phyloP scores from a whole-genome alignment of 1,284 basidiomycete genomes.

The Earliella scabrosa region DNA sequence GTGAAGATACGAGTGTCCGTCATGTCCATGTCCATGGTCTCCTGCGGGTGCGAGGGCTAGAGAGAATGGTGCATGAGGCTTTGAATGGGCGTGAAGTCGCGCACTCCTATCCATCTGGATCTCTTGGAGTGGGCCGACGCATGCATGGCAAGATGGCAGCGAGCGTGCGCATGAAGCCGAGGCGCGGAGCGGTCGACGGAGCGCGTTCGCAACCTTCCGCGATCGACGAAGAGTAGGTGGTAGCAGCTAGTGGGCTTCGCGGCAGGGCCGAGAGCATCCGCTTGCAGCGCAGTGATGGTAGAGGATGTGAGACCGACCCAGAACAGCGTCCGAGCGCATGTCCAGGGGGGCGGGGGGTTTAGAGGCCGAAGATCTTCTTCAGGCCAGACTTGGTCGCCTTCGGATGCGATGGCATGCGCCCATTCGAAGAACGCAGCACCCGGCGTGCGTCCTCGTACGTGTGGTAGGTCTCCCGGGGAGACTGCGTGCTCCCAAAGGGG shows the following conservation, averaged over 20 bases:
- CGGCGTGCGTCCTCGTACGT: conserved; percentile 32
- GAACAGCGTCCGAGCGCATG: not conserved
- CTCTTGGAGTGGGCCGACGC: not conserved
- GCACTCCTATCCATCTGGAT: not conserved
- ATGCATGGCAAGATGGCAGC: not conserved
- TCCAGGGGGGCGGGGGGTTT: not conserved
- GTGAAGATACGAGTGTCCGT: no score
- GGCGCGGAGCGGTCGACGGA: no score
- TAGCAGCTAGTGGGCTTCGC: no score
- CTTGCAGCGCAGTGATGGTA: no score
- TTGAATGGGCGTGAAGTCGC: no score
- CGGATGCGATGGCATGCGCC: conserved; percentile 5
- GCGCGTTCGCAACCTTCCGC: no score
- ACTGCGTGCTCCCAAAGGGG: conserved; percentile 29
- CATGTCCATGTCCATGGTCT: no score
- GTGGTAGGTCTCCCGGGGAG: conserved; percentile 32
- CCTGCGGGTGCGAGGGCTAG: no score
- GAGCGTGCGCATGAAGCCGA: no score
- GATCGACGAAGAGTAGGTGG: not conserved
- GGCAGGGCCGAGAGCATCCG: no score
- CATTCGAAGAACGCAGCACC: conserved; percentile 21
- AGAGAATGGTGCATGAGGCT: no score
- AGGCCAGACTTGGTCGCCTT: conserved; percentile 26
- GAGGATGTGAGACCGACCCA: no score
- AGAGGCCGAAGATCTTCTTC: conserved; percentile 30